Evolutionary conservation across 2,329 filamentous ascomycete genomes (phyloP).

Genomic region (Neoarthrinium moseri): DNA sequence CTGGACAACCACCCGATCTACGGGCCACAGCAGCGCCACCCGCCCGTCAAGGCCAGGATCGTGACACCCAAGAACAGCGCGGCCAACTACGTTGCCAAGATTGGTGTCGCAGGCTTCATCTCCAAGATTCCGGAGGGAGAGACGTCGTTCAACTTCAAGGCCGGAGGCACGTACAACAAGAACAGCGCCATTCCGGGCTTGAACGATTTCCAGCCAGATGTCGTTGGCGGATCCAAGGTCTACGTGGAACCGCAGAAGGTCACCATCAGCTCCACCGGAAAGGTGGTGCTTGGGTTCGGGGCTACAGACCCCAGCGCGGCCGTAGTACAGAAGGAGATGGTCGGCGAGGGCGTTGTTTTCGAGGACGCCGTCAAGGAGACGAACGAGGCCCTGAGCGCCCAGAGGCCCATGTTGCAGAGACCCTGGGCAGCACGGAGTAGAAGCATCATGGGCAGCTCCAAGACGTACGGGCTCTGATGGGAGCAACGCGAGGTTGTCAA

Average conservation of each 20-base stretch:
- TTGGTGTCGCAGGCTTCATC: slow-evolving; percentile 58
- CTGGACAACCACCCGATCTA: slow-evolving; percentile 61
- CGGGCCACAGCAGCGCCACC: slow-evolving; percentile 52
- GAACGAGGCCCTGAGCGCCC: neutral
- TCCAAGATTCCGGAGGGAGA: slow-evolving; percentile 40
- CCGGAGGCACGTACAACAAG: neutral
- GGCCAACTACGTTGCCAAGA: slow-evolving; percentile 33
- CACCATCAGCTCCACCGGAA: slow-evolving; percentile 49
- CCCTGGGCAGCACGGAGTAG: neutral
- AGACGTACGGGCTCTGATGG: neutral
- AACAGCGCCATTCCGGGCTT: slow-evolving; percentile 24
- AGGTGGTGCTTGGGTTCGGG: slow-evolving; percentile 41
- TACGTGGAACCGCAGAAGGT: slow-evolving; percentile 46
- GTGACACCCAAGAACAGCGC: slow-evolving; percentile 38
- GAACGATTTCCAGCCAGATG: slow-evolving; percentile 42
- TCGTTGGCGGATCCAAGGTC: slow-evolving; percentile 53
- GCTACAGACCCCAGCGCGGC: slow-evolving; percentile 32
- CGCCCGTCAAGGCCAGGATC: slow-evolving; percentile 51
- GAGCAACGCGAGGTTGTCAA: neutral
- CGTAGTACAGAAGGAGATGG: slow-evolving; percentile 13
- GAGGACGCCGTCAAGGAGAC: slow-evolving; percentile 10
- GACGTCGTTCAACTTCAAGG: slow-evolving; percentile 36
- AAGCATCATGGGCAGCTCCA: neutral
- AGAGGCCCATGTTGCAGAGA: neutral
- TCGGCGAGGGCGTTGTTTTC: slow-evolving; percentile 8